A percentile compares a stretch with the other conserved stretches of the same genome.
These are phyloP conservation scores for Echinochloa phyllopogon DNA, from an alignment of 176 grass and related monocot species.

Conservation along the genomic window DNA sequence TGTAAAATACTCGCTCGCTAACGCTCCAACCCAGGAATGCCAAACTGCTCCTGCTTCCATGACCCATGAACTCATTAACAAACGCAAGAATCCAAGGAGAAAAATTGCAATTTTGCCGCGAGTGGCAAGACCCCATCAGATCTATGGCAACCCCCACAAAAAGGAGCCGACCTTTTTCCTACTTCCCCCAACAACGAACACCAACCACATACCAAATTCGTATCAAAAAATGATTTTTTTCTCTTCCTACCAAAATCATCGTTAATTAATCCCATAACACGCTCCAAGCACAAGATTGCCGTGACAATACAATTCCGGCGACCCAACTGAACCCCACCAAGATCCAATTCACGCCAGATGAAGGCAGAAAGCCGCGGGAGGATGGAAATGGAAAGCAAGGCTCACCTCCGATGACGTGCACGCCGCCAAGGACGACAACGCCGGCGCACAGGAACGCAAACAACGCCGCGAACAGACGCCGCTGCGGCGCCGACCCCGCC, in stretches of 20 bases:
- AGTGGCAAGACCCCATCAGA: constrained; percentile 28
- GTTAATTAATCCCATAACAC: constrained; percentile 27
- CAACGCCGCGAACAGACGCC: constrained; percentile 47
- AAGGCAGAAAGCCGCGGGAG: background rate
- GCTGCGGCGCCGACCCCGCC: constrained; percentile 27
- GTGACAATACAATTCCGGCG: constrained; percentile 16
- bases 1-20: background rate
- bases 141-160: constrained; percentile 21
- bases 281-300: constrained; percentile 18
- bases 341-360: constrained; percentile 38
- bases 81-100: constrained; percentile 23
- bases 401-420: constrained; percentile 67
- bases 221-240: constrained; percentile 24
- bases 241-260: background rate
- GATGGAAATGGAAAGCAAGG: background rate
- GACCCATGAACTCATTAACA: background rate
- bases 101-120: background rate
- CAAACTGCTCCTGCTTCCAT: background rate
- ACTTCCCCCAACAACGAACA: constrained; percentile 39
- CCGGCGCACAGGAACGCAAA: constrained; percentile 55
- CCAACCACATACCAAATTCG: background rate
- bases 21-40: constrained; percentile 23
- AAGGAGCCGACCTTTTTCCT: constrained; percentile 29
- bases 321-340: constrained; percentile 45
- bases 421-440: constrained; percentile 40